Evolutionary conservation across 495 filamentous ascomycete genomes (phyloP), one percentile per base, ranked within the genome.

Genomic region (Astrothelium macrocarpum): DNA sequence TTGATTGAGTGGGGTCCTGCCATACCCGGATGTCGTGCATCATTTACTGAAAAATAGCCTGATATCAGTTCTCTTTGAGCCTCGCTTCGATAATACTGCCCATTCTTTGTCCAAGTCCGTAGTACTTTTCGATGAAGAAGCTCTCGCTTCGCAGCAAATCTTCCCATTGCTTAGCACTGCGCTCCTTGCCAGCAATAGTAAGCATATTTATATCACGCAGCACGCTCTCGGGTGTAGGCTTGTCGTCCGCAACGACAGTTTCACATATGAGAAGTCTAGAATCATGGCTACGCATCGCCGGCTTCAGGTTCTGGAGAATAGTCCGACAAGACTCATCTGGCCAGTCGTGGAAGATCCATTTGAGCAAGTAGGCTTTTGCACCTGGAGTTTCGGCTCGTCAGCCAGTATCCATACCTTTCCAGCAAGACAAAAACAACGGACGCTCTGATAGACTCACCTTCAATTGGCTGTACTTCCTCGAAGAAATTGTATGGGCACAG

Each of bases 191-290:
- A 11, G 61, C 2, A 31, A 59, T n/a, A 7, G 36, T 29, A 14
- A 66, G 43, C 65, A 66, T 66, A 14, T 66, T 64, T 23, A 66
- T 66, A 60, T 66, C 65, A 1, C 49, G 49, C 45, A 64, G 20
- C 18, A 32, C 49, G 46, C 60, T 59, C 12, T 14, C 26, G 2
- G 34, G 14, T 14, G 1, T 2, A n/a, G 65, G 43, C 2, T 63
- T 25, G 5, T 59, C 16, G 53, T 66, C 62, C 3, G 29, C 20
- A 31, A 66, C 7, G 10, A 66, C 65, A 25, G 64, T 28, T 18
- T 66, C 65, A 20, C 65, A 58, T 10, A 66, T 32, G 23, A 66
- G 61, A 7, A 66, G 46, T 31, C 65, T 58, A 3, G 65, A 66
- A 18, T 45, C 34, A 28, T 42, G 34, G 4, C 65, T 59, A 45